These are phyloP conservation scores for Penicillium macrosclerotiorum DNA, from an alignment of 495 filamentous ascomycete species.

Conservation along the genomic window DNA sequence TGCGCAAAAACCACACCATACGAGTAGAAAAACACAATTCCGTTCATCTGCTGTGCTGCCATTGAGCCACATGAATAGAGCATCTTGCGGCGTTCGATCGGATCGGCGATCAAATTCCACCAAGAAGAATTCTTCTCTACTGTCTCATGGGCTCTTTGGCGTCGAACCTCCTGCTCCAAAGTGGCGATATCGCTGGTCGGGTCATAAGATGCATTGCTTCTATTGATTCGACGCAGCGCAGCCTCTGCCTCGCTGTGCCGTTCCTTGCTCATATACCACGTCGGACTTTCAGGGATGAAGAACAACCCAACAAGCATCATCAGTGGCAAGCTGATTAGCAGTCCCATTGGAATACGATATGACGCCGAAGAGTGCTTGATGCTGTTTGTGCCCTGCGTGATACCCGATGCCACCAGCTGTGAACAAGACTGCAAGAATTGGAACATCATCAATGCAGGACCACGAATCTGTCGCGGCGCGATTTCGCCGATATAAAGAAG, in stretches of 20 bases:
- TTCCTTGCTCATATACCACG: conserved; percentile 64
- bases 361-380: neutral
- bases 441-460: neutral
- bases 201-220: too few species aligned
- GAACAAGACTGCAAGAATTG: neutral
- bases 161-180: too few species aligned
- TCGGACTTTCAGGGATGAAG: conserved; percentile 66
- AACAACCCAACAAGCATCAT: conserved; percentile 55
- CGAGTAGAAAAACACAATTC: conserved; percentile 39
- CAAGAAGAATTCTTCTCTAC: too few species aligned
- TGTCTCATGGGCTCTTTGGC: too few species aligned
- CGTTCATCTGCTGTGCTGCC: conserved; percentile 39
- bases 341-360: conserved; percentile 61
- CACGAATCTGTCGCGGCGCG: neutral
- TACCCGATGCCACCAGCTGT: neutral
- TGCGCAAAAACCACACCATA: conserved; percentile 41
- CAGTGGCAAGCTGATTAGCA: conserved; percentile 66
- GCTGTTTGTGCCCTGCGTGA: neutral
- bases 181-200: too few species aligned
- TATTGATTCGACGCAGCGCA: neutral
- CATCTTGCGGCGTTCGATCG: conserved; percentile 36
- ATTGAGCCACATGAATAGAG: conserved; percentile 33
- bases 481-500: neutral
- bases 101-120: conserved; percentile 60
- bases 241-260: conserved; percentile 42